Conservation (phyloP, 73 alveolate genomes). For the Breviolum minutum region DNA sequence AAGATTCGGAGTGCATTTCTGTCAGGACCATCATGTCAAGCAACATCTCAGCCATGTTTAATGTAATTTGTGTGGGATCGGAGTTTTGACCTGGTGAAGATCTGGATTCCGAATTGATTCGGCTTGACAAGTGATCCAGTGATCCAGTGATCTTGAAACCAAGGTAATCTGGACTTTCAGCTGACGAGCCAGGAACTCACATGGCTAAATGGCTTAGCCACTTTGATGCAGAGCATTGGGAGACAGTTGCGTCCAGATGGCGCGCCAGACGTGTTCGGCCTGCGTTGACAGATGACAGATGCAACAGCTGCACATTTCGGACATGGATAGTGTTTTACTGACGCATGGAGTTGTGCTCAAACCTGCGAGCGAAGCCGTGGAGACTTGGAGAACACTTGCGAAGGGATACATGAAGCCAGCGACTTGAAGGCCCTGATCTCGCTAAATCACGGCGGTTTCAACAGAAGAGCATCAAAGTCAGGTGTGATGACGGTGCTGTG, state of each 20-base stretch:
- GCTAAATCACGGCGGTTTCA: too few species aligned
- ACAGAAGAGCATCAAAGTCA: too few species aligned
- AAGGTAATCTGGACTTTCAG: conserved; percentile 49
- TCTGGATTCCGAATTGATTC: neutral
- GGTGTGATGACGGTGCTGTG: too few species aligned
- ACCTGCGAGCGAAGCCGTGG: too few species aligned
- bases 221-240: conserved; percentile 57
- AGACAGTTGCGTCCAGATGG: conserved; percentile 50
- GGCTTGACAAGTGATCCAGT: neutral
- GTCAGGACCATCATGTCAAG: too few species aligned
- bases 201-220: neutral
- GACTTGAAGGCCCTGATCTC: too few species aligned
- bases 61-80: too few species aligned
- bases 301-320: neutral
- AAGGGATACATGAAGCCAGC: neutral
- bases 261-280: conserved; percentile 36
- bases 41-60: too few species aligned
- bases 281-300: neutral
- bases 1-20: too few species aligned
- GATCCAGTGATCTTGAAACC: neutral
- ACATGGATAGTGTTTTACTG: neutral
- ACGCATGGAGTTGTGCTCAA: neutral
- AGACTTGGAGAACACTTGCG: neutral
- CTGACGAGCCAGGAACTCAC: neutral
- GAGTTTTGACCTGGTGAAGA: too few species aligned